Base-by-base conservation (phyloP, 306 rosid genomes). In the Cucurbita maxima region DNA sequence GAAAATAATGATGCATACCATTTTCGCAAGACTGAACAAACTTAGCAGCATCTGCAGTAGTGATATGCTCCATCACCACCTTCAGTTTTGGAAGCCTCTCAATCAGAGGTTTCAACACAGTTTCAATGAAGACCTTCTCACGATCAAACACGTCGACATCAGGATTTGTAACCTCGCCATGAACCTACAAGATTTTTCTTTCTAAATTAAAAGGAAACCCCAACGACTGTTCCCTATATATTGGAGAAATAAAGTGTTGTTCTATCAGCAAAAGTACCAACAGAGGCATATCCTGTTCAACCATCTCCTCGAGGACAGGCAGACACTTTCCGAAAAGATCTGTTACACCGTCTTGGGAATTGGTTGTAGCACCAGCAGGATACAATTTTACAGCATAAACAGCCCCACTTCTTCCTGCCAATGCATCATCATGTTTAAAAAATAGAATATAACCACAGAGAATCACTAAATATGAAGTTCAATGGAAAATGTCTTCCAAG, bases 341-440 rank as follows among this genome's bases (percentile, higher is more conserved):
- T 11, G 93, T 90, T 40, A 93, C 97, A 47, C 98, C 98, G 81
- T 93, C 92, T 81, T 90, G 96, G 79, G 96, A 90, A 76, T 93
- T 90, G 47, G 98, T 93, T 3, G 98, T 93, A 12, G 98, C 96
- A 78, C 96, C 98, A 76, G 96, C 96, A 78, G 96, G 98, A 78
- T 92, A 92, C 84, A 92, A 76, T 81, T 92, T 92, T 76, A 92
- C 93, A 78, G 89, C 96, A 84, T 66, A 87, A 56, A 90, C 83
- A 72, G 76, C 75, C 72, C 93, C 93, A 83, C 96, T 93, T 84
- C 58, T 82, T 83, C 81, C 96, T 92, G 83, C 64, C 61, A 81
- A 70, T 11, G 19, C 52, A 80, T 76, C 76, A 78, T 71, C 16
- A 75, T 77, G 50, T 41, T 50, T 69, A 34, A 41, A 62, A 57